These are phyloP conservation scores for Cinchona pubescens DNA, from an alignment of 257 asterid species.

Conservation along the genomic window DNA sequence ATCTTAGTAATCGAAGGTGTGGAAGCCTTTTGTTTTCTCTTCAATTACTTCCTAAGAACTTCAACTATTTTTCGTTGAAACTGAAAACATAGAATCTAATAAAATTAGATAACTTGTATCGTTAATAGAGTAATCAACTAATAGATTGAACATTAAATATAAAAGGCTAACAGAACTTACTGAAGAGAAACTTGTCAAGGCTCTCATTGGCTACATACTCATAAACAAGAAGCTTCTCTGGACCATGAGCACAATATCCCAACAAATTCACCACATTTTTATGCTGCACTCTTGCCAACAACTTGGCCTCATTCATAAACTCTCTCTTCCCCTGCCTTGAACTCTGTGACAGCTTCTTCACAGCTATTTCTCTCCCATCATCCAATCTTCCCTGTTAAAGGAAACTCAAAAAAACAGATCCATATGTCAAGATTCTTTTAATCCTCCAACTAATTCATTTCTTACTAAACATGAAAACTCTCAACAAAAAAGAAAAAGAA, in stretches of 20 bases:
- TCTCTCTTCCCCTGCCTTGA: slow-evolving; percentile 82
- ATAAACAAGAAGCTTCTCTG: slow-evolving; percentile 78
- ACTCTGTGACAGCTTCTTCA: slow-evolving; percentile 72
- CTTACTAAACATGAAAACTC: not conserved
- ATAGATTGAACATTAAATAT: not conserved
- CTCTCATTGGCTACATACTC: slow-evolving; percentile 80
- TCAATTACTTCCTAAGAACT: not conserved
- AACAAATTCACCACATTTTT: slow-evolving; percentile 85
- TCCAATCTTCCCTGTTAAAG: slow-evolving; percentile 60
- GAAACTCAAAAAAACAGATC: not conserved
- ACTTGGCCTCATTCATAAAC: slow-evolving; percentile 82
- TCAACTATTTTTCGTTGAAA: not conserved
- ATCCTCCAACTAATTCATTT: slow-evolving; percentile 14
- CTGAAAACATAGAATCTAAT: not conserved
- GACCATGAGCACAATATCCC: slow-evolving; percentile 70
- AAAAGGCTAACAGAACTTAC: slow-evolving; percentile 44
- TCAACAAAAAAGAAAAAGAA: not conserved
- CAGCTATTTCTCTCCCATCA: slow-evolving; percentile 85
- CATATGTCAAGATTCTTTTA: not conserved
- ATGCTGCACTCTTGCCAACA: slow-evolving; percentile 85
- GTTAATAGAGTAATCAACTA: not conserved
- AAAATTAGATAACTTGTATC: not conserved
- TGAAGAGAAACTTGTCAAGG: slow-evolving; percentile 89
- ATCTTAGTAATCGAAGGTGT: not conserved
- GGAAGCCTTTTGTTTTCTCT: not conserved